These are phyloP conservation scores for Xylariomycetidae sp. DNA, from an alignment of 2,329 filamentous ascomycete species.

Conservation along the genomic window DNA sequence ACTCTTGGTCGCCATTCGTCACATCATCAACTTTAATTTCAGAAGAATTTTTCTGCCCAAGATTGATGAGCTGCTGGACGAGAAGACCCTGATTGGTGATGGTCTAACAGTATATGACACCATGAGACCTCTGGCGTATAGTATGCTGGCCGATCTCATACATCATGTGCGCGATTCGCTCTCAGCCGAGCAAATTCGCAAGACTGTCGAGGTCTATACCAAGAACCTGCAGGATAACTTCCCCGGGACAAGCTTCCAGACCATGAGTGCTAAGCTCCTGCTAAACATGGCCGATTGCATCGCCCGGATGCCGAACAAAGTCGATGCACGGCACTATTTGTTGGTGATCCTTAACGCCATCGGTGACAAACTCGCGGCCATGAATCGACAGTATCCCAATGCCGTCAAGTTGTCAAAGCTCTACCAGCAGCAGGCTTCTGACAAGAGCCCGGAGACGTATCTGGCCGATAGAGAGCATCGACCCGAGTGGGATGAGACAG, in stretches of 20 bases:
- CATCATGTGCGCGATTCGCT: conserved; percentile 94
- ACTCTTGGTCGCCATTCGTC: conserved; percentile 88
- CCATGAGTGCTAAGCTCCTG: conserved; percentile 96
- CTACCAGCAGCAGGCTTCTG: conserved; percentile 65
- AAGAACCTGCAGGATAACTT: conserved; percentile 93
- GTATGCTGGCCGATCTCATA: conserved; percentile 96
- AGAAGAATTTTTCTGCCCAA: conserved; percentile 89
- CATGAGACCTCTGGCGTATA: conserved; percentile 91
- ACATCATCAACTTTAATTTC: conserved; percentile 99
- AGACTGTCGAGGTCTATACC: conserved; percentile 96
- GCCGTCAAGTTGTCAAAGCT: conserved; percentile 86
- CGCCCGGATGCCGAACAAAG: conserved; percentile 86
- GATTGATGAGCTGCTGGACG: conserved; percentile 92
- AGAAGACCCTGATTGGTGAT: conserved; percentile 90
- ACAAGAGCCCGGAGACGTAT: conserved; percentile 65
- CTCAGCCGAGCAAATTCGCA: conserved; percentile 83
- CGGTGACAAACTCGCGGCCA: conserved; percentile 94
- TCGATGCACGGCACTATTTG: conserved; percentile 89
- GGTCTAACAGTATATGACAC: conserved; percentile 95
- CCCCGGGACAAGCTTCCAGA: conserved; percentile 97
- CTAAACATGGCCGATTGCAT: conserved; percentile 99
- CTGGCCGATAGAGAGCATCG: conserved; percentile 74
- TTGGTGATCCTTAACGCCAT: conserved; percentile 98
- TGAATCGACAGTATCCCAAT: conserved; percentile 95
- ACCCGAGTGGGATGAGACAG: conserved; percentile 96